Conservation (phyloP, 805 yeast genomes). For the Suhomyces sp. region DNA sequence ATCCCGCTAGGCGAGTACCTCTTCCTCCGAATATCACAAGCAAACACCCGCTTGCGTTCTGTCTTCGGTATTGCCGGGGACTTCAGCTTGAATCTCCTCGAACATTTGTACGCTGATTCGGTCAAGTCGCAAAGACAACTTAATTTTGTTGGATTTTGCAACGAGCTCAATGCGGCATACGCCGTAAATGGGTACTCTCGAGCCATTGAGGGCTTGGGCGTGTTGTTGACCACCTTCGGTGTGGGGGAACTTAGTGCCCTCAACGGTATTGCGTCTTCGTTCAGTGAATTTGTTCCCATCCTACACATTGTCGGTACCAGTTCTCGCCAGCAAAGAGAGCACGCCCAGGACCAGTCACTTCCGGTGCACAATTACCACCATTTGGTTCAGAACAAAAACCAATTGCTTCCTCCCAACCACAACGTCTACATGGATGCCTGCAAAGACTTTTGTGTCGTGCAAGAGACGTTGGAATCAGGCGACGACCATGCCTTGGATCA, state of each 20-base stretch:
- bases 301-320: constrained; percentile 80
- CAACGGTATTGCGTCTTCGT: constrained; percentile 80
- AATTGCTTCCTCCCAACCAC: constrained; percentile 59
- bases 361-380: constrained; percentile 48
- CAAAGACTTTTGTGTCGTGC: constrained; percentile 49
- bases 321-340: constrained; percentile 19
- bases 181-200: constrained; percentile 89
- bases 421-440: constrained; percentile 64
- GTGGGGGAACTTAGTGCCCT: constrained; percentile 87
- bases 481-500: constrained; percentile 31
- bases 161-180: constrained; percentile 86
- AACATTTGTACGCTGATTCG: constrained; percentile 52
- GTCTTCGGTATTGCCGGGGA: constrained; percentile 82
- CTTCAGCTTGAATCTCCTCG: constrained; percentile 65
- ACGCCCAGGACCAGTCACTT: constrained; percentile 14
- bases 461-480: constrained; percentile 35
- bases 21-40: constrained; percentile 52
- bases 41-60: constrained; percentile 49
- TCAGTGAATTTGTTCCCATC: constrained; percentile 75
- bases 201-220: constrained; percentile 57
- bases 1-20: constrained; percentile 65
- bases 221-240: constrained; percentile 70
- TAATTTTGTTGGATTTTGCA: constrained; percentile 81
- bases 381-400: constrained; percentile 50
- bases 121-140: constrained; percentile 34